phyloP scores from a whole-genome alignment of 441 rosid species.

The Pelargonium myrrhifolium region DNA sequence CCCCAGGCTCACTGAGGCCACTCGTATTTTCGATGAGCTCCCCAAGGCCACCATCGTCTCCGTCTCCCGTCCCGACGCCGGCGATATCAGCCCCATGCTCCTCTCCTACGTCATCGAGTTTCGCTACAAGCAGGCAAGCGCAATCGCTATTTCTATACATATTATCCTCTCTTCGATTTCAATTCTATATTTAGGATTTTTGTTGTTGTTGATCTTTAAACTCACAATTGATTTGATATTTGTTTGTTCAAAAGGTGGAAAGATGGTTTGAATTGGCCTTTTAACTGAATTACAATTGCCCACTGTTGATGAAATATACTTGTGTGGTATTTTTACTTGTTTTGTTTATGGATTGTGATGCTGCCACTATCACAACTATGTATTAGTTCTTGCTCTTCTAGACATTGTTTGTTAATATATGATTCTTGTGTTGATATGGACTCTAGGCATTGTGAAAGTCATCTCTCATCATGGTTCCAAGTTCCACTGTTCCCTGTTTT shows the following conservation, averaged over 20 bases:
- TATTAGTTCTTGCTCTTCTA: too few relatives aligned
- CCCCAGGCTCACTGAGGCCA: constrained; percentile 38
- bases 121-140: constrained; percentile 73
- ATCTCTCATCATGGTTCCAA: too few relatives aligned
- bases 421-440: too few relatives aligned
- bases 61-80: constrained; percentile 84
- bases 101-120: constrained; percentile 79
- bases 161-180: constrained; percentile 1
- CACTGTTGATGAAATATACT: too few relatives aligned
- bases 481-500: too few relatives aligned
- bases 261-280: background rate
- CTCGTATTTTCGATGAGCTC: constrained; percentile 80
- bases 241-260: background rate
- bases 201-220: too few relatives aligned
- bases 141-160: background rate
- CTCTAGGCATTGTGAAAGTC: too few relatives aligned
- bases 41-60: constrained; percentile 69
- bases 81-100: constrained; percentile 81
- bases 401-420: too few relatives aligned
- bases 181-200: background rate
- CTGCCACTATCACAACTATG: too few relatives aligned
- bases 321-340: too few relatives aligned
- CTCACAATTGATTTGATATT: background rate
- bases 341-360: too few relatives aligned
- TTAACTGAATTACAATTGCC: too few relatives aligned